Conservation (phyloP, 805 yeast genomes). For the Yarrowia alimentaria region DNA sequence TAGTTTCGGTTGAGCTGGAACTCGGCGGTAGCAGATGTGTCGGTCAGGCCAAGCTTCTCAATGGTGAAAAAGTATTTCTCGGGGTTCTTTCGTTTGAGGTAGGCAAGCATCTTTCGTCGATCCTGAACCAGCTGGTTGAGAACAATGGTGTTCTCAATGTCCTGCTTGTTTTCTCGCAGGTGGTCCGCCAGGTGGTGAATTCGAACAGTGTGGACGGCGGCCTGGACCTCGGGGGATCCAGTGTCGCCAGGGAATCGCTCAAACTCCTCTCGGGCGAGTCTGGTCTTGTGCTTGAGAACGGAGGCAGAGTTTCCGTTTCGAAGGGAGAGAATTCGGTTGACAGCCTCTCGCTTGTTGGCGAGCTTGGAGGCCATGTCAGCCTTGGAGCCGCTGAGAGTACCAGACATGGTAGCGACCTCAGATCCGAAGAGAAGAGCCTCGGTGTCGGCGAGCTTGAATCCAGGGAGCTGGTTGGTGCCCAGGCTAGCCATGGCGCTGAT, state of each 20-base stretch:
- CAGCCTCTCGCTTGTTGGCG: conserved; percentile 58
- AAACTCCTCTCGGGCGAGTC: conserved; percentile 74
- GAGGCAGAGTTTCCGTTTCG: conserved; percentile 66
- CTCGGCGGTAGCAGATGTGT: conserved; percentile 71
- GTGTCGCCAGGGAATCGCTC: conserved; percentile 84
- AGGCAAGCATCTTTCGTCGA: conserved; percentile 78
- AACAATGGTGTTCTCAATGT: conserved; percentile 62
- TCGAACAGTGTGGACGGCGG: conserved; percentile 80
- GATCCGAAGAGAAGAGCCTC: conserved; percentile 78
- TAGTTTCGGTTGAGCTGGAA: conserved; percentile 47
- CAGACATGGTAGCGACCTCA: conserved; percentile 55
- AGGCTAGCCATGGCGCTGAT: conserved; percentile 64
- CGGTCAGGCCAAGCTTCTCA: conserved; percentile 83
- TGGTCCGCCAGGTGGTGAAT: conserved; percentile 78
- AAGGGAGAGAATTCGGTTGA: conserved; percentile 69
- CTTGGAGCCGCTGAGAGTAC: conserved; percentile 34
- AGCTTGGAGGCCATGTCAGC: conserved; percentile 44
- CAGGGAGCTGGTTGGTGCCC: conserved; percentile 60
- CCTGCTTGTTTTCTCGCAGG: conserved; percentile 67
- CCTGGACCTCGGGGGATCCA: conserved; percentile 94
- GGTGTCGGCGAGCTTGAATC: conserved; percentile 60
- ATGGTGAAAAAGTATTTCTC: conserved; percentile 81
- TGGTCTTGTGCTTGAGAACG: conserved; percentile 54
- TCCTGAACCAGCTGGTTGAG: conserved; percentile 84
- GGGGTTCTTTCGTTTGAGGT: conserved; percentile 77